Base-by-base conservation (phyloP, 805 yeast genomes). In the Wickerhamiella siamensis region DNA sequence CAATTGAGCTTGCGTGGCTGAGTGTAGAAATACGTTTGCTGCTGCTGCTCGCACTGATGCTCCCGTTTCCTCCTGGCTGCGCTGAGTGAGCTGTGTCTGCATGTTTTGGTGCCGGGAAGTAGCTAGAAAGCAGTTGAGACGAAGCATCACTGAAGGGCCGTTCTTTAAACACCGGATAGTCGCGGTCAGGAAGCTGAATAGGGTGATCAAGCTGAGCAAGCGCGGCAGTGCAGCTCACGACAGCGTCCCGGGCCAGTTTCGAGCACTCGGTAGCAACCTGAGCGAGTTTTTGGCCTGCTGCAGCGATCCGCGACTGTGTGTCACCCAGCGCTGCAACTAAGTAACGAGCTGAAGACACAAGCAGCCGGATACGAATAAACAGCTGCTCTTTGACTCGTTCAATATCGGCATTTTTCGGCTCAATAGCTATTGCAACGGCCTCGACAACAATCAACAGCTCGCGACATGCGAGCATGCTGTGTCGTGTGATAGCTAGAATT, bases 401-500 rank as follows among this genome's bases (percentile, higher is more conserved):
- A 8, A 61, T 54, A 31, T 55, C 60, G 19, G 45, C 45, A 36
- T 43, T 44, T 15, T 57, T 46, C 2, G 61, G 58, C 18, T 43
- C 51, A 15, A 54, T 44, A 32, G 49, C 46, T 6, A 51, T 38
- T 15, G 53, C 49, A 22, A 60, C 48, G 4, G 56, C 48, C 40
- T 63, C 66, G 4, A 62, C 59, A 5, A 57, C 57, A 1, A 58
- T 55, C 21, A 63, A 51, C 18, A 63, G 53, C 47, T 64, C 66
- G 18, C 66, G 56, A 35, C 64, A 59, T 2, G 64, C 63, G 17
- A 61, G 56, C 59, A 63, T 63, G 31, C 63, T 54, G 42, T 58
- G 62, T 10, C 66, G 52, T 4, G 66, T 61, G 38, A 56, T 55
- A 38, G 53, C 45, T 29, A 63, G 54, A 21, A 63, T 51, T 39